These are phyloP conservation scores for Taphrina flavorubra DNA, from an alignment of 1,139 yeast genomes.

Conservation along the genomic window DNA sequence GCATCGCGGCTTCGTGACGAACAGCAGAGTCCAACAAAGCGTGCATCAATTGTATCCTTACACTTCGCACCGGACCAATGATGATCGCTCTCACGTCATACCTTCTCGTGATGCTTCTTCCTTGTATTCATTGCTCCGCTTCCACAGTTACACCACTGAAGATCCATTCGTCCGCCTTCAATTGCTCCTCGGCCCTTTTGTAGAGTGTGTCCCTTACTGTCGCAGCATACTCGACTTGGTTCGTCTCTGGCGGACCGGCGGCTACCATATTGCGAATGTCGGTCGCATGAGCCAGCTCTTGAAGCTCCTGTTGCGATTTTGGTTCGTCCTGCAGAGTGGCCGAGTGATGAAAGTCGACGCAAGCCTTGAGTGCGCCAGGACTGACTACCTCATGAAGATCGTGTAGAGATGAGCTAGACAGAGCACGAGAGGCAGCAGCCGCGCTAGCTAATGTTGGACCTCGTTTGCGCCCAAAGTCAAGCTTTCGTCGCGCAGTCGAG, in stretches of 20 bases:
- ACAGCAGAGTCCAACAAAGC: too few species aligned
- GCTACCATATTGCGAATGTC: constrained; percentile 15
- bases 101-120: too few species aligned
- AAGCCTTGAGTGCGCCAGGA: constrained; percentile 3
- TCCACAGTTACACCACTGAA: constrained; percentile 1
- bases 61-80: too few species aligned
- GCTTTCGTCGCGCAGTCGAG: constrained; percentile 10
- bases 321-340: constrained; percentile 2
- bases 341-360: constrained; percentile 7
- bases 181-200: constrained; percentile 7
- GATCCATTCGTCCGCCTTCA: constrained; percentile 26
- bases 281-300: not conserved
- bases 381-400: constrained; percentile 4
- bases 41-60: too few species aligned
- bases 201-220: constrained; percentile 5
- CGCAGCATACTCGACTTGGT: constrained; percentile 14
- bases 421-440: not conserved
- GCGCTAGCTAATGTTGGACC: constrained; percentile 16
- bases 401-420: constrained; percentile 10
- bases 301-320: not conserved
- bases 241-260: constrained; percentile 10
- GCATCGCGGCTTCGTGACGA: too few species aligned
- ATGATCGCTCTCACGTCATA: too few species aligned
- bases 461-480: constrained; percentile 17
- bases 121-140: not conserved